Evolutionary conservation across 1,139 yeast species (phyloP).

Genomic region (Hansenula anomala): DNA sequence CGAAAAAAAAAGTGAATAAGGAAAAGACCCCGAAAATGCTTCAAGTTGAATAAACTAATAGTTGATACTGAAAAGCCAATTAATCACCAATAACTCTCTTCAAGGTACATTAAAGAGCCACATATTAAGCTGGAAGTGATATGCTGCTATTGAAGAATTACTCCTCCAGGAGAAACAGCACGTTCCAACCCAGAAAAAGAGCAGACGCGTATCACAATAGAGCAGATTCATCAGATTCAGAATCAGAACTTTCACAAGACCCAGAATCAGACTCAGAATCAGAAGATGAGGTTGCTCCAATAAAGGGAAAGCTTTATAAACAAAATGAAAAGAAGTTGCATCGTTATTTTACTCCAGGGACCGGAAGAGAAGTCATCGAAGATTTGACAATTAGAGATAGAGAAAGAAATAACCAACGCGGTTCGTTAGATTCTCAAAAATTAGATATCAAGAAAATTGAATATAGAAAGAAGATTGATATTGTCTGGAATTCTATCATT

Average conservation of each 20-base stretch:
- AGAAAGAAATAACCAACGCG: neutral
- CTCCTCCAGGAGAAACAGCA: neutral
- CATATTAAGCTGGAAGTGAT: too few relatives aligned
- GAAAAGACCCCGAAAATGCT: too few relatives aligned
- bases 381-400: neutral
- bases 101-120: too few relatives aligned
- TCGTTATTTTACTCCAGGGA: neutral
- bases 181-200: neutral
- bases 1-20: too few relatives aligned
- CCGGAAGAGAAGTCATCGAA: neutral
- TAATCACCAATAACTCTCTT: too few relatives aligned
- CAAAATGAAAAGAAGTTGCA: neutral
- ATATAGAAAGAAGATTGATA: slow-evolving; percentile 13
- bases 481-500: slow-evolving; percentile 47
- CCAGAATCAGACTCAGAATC: neutral
- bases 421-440: neutral
- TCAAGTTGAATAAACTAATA: too few relatives aligned
- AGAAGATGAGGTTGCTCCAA: neutral
- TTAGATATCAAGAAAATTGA: slow-evolving; percentile 13
- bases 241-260: too few relatives aligned
- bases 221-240: neutral
- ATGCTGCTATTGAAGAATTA: slow-evolving; percentile 1
- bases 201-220: neutral
- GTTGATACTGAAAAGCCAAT: too few relatives aligned
- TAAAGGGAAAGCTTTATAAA: neutral